Conservation (phyloP, 2,329 filamentous ascomycete genomes). For the Cercospora brassicicola region DNA sequence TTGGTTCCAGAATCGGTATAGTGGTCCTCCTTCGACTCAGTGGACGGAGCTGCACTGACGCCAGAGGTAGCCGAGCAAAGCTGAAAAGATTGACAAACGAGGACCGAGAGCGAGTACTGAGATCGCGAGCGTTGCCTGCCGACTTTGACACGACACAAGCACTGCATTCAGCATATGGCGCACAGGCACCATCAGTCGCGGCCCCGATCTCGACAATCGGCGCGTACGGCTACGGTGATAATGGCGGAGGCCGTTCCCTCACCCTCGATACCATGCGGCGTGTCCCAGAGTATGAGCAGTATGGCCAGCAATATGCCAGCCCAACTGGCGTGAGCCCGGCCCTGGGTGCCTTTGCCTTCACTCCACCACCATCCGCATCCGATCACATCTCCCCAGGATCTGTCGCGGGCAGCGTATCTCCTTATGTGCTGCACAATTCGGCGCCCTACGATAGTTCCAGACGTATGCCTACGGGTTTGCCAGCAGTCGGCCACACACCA, state of each 20-base stretch:
- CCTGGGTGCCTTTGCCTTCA: constrained; percentile 67
- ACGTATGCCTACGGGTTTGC: constrained; percentile 27
- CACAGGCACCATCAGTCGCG: constrained; percentile 45
- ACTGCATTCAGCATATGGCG: constrained; percentile 56
- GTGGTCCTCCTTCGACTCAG: background rate
- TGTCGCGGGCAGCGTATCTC: constrained; percentile 41
- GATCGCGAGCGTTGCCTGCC: constrained; percentile 59
- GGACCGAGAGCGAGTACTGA: constrained; percentile 62
- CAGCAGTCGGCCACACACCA: constrained; percentile 15
- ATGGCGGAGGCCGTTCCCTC: constrained; percentile 66
- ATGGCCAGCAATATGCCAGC: constrained; percentile 60
- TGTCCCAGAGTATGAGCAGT: constrained; percentile 63
- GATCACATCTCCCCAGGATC: constrained; percentile 50
- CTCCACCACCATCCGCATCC: constrained; percentile 54
- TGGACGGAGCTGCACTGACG: constrained; percentile 15
- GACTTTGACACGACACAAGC: constrained; percentile 62
- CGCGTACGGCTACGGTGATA: constrained; percentile 47
- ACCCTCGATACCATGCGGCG: constrained; percentile 68
- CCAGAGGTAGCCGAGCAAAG: constrained; percentile 55
- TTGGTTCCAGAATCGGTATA: constrained; percentile 95
- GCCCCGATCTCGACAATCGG: constrained; percentile 52
- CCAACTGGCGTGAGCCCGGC: constrained; percentile 66
- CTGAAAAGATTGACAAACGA: constrained; percentile 62
- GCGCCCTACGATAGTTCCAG: constrained; percentile 28
- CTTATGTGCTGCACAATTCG: constrained; percentile 41